Conservation (phyloP, 805 yeast genomes). For the Dipodascus albidus region DNA sequence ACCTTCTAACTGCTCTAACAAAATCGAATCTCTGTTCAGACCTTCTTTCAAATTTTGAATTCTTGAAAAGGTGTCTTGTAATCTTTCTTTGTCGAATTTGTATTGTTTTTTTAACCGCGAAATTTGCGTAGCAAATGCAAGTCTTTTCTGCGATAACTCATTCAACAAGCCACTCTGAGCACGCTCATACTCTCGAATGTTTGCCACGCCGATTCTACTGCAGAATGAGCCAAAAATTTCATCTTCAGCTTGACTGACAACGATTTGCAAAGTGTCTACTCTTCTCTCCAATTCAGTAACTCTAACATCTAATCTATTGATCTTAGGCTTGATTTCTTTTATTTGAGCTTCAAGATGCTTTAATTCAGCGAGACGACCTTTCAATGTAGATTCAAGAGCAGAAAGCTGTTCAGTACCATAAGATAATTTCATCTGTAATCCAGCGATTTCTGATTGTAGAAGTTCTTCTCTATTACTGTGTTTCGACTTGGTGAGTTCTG, state of each 20-base stretch:
- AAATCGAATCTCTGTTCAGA: conserved; percentile 28
- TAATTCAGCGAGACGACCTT: conserved; percentile 22
- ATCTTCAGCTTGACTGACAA: conserved; percentile 1
- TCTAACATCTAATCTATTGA: not conserved
- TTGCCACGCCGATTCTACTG: not conserved
- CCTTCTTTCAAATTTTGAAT: conserved; percentile 20
- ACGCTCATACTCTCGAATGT: conserved; percentile 3
- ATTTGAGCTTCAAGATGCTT: conserved; percentile 7
- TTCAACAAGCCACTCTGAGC: not conserved
- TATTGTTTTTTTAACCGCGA: conserved; percentile 43
- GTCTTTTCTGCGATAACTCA: conserved; percentile 35
- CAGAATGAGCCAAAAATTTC: not conserved
- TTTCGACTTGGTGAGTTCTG: conserved; percentile 32
- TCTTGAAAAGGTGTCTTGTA: conserved; percentile 35
- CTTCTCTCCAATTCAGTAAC: not conserved
- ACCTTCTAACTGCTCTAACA: conserved; percentile 20
- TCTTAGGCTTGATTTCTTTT: conserved; percentile 1
- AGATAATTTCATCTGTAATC: conserved; percentile 29
- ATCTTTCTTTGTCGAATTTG: conserved; percentile 51
- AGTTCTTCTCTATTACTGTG: conserved; percentile 50
- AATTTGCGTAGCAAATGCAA: conserved; percentile 46
- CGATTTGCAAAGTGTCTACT: not conserved
- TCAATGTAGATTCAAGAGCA: conserved; percentile 18
- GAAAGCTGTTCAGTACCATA: conserved; percentile 22
- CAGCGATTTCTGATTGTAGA: conserved; percentile 43